phyloP scores from a whole-genome alignment of 2,329 filamentous ascomycete species.

The Beauveria asiatica region DNA sequence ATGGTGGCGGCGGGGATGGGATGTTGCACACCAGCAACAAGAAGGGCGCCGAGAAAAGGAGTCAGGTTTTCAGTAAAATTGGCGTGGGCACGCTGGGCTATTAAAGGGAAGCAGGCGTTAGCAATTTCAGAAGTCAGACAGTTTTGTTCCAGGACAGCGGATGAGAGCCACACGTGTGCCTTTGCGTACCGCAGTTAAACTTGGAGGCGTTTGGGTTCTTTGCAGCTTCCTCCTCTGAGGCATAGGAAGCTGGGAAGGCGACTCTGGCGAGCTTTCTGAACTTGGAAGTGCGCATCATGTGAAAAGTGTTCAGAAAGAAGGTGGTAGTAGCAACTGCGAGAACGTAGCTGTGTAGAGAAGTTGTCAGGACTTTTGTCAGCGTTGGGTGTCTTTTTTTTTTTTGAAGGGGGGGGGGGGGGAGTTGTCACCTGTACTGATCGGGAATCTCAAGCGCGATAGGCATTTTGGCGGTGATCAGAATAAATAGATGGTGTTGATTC shows the following conservation, averaged over 20 bases:
- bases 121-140: background rate
- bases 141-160: background rate
- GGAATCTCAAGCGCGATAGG: constrained; percentile 36
- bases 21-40: constrained; percentile 48
- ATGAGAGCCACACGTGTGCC: background rate
- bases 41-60: constrained; percentile 41
- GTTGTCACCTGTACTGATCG: constrained; percentile 41
- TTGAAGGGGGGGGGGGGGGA: background rate
- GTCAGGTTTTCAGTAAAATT: constrained; percentile 47
- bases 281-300: constrained; percentile 36
- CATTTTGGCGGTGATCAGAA: constrained; percentile 30
- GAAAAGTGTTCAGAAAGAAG: constrained; percentile 49
- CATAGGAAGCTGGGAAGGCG: constrained; percentile 50
- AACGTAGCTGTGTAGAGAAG: constrained; percentile 43
- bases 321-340: constrained; percentile 48
- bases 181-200: constrained; percentile 53
- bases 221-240: constrained; percentile 41
- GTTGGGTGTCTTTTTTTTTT: background rate
- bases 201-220: constrained; percentile 44
- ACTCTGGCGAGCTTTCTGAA: constrained; percentile 46
- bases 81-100: constrained; percentile 9
- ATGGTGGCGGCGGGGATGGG: constrained; percentile 41
- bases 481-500: background rate
- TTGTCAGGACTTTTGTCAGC: background rate
- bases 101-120: background rate